Evolutionary conservation across 352 stramenopile species (phyloP), one percentile per base, ranked within the genome.

Genomic region (Phytophthora boehmeriae): DNA sequence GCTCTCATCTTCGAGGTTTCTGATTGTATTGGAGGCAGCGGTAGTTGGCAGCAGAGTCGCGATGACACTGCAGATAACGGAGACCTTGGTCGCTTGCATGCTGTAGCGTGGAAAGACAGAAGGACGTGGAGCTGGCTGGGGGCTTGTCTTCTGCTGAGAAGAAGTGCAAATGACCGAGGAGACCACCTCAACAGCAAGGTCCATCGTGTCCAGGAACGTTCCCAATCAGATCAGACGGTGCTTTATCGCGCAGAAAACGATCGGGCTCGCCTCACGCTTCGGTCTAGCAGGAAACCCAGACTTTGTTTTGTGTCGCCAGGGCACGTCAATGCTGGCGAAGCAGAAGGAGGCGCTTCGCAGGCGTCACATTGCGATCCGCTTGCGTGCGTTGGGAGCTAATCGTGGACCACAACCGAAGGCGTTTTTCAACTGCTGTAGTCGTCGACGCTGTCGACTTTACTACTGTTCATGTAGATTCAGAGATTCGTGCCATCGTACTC

Each of bases 101-200:
- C 5, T 17, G 17, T 14, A 22, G 3, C 1, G 9, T 47, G 41
- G 41, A 16, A 25, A 44, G 54, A 35, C 32, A 10, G 23, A 14
- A 32, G 19, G 13, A 54, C n/a, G 20, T 22, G 38, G 38, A 44
- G 38, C 38, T 44, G 38, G 41, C 17, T 8, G 36, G 16, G n/a
- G 13, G 35, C 28, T 53, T 44, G 49, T 42, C 46, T 64, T 48
- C 14, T n/a, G 42, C 45, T 53, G 65, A 52, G 54, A 62, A 62
- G 54, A 73, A 73, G 66, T 56, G 48, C 54, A 39, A 73, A 70
- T 73, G 65, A 54, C 48, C 42, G 56, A 39, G 25, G 25, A 30
- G 38, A 43, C 54, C 32, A 45, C 44, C 42, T 63, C 58, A 57
- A 69, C 38, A 39, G 17, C 19, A 19, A 20, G 17, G 25, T 55